Conservation (phyloP, 2,329 filamentous ascomycete genomes). For the Penicillium fuscoglaucum region DNA sequence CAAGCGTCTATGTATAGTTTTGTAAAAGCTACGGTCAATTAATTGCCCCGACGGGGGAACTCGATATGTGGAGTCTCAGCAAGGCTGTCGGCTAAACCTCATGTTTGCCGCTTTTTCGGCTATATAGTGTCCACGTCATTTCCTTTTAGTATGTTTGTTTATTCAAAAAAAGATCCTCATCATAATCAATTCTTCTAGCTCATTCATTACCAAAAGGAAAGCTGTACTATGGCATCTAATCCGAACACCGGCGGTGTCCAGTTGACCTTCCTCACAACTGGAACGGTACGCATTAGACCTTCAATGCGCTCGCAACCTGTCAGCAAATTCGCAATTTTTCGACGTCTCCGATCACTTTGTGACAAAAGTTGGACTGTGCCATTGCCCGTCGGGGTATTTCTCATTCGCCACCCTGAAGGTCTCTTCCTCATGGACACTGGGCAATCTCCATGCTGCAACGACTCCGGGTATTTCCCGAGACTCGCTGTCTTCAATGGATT, state of each 20-base stretch:
- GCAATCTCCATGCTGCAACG: constrained; percentile 26
- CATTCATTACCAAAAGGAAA: not conserved
- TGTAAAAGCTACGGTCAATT: not conserved
- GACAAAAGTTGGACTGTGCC: constrained; percentile 12
- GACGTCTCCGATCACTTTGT: constrained; percentile 7
- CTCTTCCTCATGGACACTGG: constrained; percentile 30
- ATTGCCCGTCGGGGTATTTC: constrained; percentile 24
- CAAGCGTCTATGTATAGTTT: too few species aligned
- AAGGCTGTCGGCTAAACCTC: not conserved
- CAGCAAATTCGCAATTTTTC: constrained; percentile 3
- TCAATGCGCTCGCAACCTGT: constrained; percentile 18
- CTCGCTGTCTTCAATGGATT: constrained; percentile 11
- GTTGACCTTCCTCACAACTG: constrained; percentile 16
- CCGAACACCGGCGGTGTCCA: not conserved
- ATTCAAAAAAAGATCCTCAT: not conserved
- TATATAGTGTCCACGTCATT: not conserved
- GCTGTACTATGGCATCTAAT: not conserved
- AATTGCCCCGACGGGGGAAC: not conserved
- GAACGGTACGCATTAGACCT: constrained; percentile 17
- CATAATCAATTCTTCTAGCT: too few species aligned
- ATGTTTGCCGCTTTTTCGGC: not conserved
- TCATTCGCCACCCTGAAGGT: constrained; percentile 28
- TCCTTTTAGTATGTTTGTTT: too few species aligned
- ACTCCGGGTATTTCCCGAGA: constrained; percentile 24
- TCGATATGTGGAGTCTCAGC: not conserved